Conservation (phyloP, 768 basidiomycete genomes). For the Mycena haematopus region DNA sequence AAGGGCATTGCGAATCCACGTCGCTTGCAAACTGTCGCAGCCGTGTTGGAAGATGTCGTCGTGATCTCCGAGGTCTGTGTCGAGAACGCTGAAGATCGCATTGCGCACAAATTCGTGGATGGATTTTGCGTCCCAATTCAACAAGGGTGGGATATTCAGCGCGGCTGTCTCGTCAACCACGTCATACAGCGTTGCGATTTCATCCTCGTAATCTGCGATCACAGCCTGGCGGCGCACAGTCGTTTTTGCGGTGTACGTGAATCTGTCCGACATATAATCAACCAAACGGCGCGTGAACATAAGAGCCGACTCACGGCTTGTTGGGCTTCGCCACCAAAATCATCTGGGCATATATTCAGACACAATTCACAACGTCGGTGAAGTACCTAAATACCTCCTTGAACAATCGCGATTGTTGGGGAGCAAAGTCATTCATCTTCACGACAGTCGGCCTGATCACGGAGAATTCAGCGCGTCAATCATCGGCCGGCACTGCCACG, state of each 20-base stretch:
- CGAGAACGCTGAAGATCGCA: constrained; percentile 43
- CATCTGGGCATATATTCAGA: constrained; percentile 40
- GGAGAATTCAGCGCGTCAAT: not conserved
- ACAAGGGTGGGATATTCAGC: constrained; percentile 35
- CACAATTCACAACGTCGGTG: not conserved
- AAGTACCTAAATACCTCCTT: constrained; percentile 41
- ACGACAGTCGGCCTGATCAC: constrained; percentile 46
- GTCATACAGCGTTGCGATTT: constrained; percentile 47
- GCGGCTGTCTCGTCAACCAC: constrained; percentile 40
- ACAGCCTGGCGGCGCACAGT: constrained; percentile 45
- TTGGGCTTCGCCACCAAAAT: constrained; percentile 42
- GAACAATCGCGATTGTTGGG: constrained; percentile 52
- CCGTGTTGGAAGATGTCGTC: constrained; percentile 49
- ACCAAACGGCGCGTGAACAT: constrained; percentile 7
- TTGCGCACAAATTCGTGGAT: constrained; percentile 39
- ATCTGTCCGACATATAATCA: constrained; percentile 28
- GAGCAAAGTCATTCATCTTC: constrained; percentile 45
- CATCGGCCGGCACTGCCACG: not conserved
- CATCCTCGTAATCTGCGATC: constrained; percentile 44
- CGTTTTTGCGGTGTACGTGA: constrained; percentile 36
- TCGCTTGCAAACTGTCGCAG: constrained; percentile 50
- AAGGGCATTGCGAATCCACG: constrained; percentile 48
- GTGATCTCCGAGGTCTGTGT: constrained; percentile 32
- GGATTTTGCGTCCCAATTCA: constrained; percentile 32
- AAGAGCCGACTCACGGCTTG: constrained; percentile 45